Evolutionary conservation across 352 stramenopile genomes (phyloP).

Genomic region (Pythium rhizo-oryzae): DNA sequence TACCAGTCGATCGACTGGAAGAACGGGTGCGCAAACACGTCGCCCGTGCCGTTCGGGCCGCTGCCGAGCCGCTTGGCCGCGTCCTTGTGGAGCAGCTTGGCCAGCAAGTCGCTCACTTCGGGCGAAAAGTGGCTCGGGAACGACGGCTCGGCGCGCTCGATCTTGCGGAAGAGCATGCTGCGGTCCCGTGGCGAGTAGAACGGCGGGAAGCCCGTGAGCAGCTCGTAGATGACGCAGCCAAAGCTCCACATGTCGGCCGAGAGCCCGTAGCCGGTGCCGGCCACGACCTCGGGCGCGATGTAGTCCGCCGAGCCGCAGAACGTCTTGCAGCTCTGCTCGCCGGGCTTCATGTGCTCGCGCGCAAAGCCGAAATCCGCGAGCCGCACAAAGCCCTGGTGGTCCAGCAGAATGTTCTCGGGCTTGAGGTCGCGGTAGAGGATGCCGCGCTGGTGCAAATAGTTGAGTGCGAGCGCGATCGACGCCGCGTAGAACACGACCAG

Average conservation of each 20-base stretch:
- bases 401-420: slow-evolving; percentile 91
- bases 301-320: slow-evolving; percentile 88
- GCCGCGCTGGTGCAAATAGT: slow-evolving; percentile 77
- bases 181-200: slow-evolving; percentile 94
- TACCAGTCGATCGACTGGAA: slow-evolving; percentile 79
- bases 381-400: slow-evolving; percentile 89
- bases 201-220: slow-evolving; percentile 83
- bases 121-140: slow-evolving; percentile 92
- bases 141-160: slow-evolving; percentile 88
- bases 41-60: slow-evolving; percentile 60
- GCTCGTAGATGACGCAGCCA: slow-evolving; percentile 88
- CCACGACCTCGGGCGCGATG: slow-evolving; percentile 81
- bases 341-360: slow-evolving; percentile 51
- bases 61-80: slow-evolving; percentile 55
- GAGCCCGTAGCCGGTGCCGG: slow-evolving; percentile 72
- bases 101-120: slow-evolving; percentile 60
- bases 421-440: slow-evolving; percentile 92
- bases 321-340: slow-evolving; percentile 66
- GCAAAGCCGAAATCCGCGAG: slow-evolving; percentile 88
- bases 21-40: slow-evolving; percentile 78
- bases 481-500: slow-evolving; percentile 97
- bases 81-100: slow-evolving; percentile 66
- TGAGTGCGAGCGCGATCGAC: slow-evolving; percentile 96
- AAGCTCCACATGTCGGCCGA: slow-evolving; percentile 88
- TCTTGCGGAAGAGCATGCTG: slow-evolving; percentile 97